phyloP scores from a whole-genome alignment of 2,329 filamentous ascomycete species.

The Claviceps quebecensis region DNA sequence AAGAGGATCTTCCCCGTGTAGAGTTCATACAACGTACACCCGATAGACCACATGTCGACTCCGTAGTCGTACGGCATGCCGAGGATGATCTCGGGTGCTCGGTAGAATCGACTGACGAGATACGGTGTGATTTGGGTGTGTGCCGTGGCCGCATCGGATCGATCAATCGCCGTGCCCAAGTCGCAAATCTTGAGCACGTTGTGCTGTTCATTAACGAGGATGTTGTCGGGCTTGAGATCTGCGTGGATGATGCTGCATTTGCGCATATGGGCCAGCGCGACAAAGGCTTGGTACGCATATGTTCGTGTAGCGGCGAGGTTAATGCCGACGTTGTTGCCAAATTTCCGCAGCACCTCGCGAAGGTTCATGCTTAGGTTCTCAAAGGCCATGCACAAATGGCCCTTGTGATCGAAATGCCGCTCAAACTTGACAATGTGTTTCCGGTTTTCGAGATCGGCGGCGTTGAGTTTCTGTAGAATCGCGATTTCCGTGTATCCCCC shows the following conservation, averaged over 20 bases:
- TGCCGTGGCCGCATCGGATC: conserved; percentile 57
- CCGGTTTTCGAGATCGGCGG: conserved; percentile 73
- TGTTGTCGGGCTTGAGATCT: conserved; percentile 95
- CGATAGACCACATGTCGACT: conserved; percentile 96
- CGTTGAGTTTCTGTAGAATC: conserved; percentile 76
- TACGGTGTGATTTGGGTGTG: conserved; percentile 84
- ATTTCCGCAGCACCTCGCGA: conserved; percentile 88
- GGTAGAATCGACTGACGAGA: conserved; percentile 92
- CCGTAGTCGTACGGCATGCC: conserved; percentile 93
- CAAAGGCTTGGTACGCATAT: conserved; percentile 90
- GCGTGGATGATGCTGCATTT: conserved; percentile 91
- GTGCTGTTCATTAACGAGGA: conserved; percentile 71
- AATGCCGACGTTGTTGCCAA: conserved; percentile 86
- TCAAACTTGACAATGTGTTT: conserved; percentile 86
- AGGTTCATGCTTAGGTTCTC: conserved; percentile 90
- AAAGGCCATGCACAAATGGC: conserved; percentile 91
- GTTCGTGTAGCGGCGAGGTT: conserved; percentile 74
- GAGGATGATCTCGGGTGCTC: conserved; percentile 90
- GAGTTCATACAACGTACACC: conserved; percentile 90
- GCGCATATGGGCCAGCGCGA: conserved; percentile 73
- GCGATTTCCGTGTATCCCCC: conserved; percentile 90
- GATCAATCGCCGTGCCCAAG: conserved; percentile 87
- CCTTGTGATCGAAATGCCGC: conserved; percentile 82
- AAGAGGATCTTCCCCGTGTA: conserved; percentile 98
- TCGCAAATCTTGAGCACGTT: conserved; percentile 90